Evolutionary conservation across 305 asterid genomes (phyloP), one percentile per base, ranked within the genome.

Genomic region (Fraxinus baroniana): DNA sequence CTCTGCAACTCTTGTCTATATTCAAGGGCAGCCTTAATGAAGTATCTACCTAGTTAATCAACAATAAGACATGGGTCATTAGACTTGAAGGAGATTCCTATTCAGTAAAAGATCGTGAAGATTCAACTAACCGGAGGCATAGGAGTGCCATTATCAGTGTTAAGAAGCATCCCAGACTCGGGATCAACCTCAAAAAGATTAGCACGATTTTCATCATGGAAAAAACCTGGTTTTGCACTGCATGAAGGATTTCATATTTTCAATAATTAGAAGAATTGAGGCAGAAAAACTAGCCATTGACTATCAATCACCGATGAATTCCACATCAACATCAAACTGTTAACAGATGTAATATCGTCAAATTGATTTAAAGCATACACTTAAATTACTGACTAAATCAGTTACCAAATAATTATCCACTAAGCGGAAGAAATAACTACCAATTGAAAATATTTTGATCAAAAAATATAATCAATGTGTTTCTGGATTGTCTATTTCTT

Each of bases 131-230:
- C 99, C 97, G 90, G 95, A 87, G 98, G 88, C 99, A 96, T 93
- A 81, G 99, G 99, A 78, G 97, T 91, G 82, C 99, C 99, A 86
- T 94, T 93, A 85, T 97, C 98, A 10, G 99, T 97, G 87, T 97
- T 97, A 46, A 88, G 88, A 78, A 97, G 99, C 99, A 97, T 93
- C 46, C 99, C 98, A 44, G 98, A 90, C 85, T 87, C 91, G 2
- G 90, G 92, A 79, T 92, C 98, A 80, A 97, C 99, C 92, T 93
- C 97, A 88, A 94, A 94, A 84, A 97, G 93, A 86, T 84, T 93
- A 73, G 98, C 93, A 83, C 91, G 98, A 85, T 84, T 92, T 88
- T 93, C 98, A 84, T 97, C 99, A 83, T 90, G 98, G 87, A 97
- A 97, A 90, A 97, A 97, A 15, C 94, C 80, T 77, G 99, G 99